Conservation (phyloP, 148 eudicot species). For the Euryodendron excelsum region DNA sequence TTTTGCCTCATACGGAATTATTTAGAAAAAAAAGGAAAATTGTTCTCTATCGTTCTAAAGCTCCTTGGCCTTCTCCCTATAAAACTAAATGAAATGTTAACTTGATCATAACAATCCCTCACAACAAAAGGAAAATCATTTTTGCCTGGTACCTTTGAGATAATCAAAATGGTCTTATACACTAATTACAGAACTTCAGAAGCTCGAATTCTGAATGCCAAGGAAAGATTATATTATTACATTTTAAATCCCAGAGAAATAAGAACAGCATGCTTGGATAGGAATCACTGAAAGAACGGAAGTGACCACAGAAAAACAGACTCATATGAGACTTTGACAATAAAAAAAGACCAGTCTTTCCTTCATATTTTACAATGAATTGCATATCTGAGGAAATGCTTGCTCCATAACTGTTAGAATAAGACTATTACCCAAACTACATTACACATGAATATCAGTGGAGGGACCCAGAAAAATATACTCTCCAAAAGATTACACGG, state of each 20-base stretch:
- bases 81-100: too few relatives aligned
- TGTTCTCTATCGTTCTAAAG: too few relatives aligned
- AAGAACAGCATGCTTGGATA: background rate
- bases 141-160: background rate
- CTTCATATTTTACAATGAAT: background rate
- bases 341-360: background rate
- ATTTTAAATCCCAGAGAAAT: background rate
- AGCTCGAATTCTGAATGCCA: background rate
- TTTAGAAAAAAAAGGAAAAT: too few relatives aligned
- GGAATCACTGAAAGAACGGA: too few relatives aligned
- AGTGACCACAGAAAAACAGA: background rate
- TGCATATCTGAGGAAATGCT: too few relatives aligned
- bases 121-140: too few relatives aligned
- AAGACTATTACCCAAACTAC: background rate
- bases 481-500: background rate
- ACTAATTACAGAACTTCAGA: background rate
- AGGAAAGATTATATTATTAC: background rate
- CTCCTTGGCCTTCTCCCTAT: background rate
- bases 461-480: background rate
- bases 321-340: background rate
- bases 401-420: background rate
- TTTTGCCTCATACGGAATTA: too few relatives aligned
- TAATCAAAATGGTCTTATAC: background rate
- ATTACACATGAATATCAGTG: too few relatives aligned
- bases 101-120: background rate